phyloP scores from a whole-genome alignment of 2,329 filamentous ascomycete genomes.

The Alternaria triticimaculans region DNA sequence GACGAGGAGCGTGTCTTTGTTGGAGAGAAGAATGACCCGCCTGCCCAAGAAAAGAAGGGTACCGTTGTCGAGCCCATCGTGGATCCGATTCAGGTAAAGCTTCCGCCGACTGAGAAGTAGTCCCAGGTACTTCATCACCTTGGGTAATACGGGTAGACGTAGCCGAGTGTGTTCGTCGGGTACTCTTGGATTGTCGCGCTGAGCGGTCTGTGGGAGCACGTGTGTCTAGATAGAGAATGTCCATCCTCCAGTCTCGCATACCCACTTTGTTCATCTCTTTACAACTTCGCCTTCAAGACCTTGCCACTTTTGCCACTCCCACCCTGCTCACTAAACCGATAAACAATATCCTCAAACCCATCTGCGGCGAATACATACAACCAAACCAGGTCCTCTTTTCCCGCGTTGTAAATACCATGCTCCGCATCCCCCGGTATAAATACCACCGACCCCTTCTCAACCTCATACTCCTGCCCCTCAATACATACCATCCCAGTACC shows the following conservation, averaged over 20 bases:
- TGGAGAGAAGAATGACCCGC: background rate
- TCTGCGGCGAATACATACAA: conserved; percentile 52
- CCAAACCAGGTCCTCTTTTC: conserved; percentile 44
- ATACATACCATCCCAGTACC: conserved; percentile 49
- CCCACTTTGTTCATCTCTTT: background rate
- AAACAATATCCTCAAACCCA: conserved; percentile 49
- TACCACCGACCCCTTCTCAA: conserved; percentile 46
- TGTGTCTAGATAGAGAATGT: background rate
- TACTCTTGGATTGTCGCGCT: no score
- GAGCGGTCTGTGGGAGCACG: rapidly evolving
- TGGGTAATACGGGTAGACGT: no score
- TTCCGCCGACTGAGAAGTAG: background rate
- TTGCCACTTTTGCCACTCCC: background rate
- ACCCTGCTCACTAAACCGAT: conserved; percentile 39
- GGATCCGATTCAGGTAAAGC: background rate
- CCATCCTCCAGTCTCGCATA: background rate
- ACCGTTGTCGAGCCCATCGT: background rate
- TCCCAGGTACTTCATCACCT: no score
- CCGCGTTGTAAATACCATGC: conserved; percentile 46
- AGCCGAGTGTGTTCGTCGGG: no score
- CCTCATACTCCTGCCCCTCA: conserved; percentile 43
- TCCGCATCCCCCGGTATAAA: conserved; percentile 55
- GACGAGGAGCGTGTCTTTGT: background rate
- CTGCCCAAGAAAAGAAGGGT: background rate
- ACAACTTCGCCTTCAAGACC: background rate